These are phyloP conservation scores for Salisapilia sapeloensis DNA, from an alignment of 352 stramenopile genomes.

Conservation along the genomic window DNA sequence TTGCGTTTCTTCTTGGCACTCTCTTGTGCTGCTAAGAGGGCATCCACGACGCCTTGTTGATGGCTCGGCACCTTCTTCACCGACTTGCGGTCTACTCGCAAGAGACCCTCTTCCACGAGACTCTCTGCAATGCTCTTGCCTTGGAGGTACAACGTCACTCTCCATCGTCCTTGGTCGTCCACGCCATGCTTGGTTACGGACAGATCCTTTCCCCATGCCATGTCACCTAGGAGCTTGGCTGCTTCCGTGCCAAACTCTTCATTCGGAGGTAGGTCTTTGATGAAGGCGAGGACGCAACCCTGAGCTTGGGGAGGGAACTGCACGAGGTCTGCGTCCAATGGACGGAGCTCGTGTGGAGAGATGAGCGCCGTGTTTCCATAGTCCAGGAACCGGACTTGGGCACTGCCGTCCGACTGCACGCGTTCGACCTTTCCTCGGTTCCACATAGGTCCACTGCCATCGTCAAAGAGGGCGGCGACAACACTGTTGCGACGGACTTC, in stretches of 20 bases:
- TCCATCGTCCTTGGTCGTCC: constrained; percentile 51
- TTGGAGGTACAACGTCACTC: constrained; percentile 63
- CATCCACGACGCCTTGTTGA: constrained; percentile 74
- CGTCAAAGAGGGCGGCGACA: constrained; percentile 91
- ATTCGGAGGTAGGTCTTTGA: constrained; percentile 65
- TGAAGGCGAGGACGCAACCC: constrained; percentile 70
- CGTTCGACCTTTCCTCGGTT: constrained; percentile 88
- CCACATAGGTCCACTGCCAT: constrained; percentile 85
- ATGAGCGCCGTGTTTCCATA: constrained; percentile 89
- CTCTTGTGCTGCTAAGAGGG: constrained; percentile 84
- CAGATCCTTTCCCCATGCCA: constrained; percentile 87
- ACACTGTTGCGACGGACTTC: constrained; percentile 82
- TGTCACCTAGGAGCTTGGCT: constrained; percentile 75
- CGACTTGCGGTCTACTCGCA: constrained; percentile 74
- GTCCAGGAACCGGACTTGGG: constrained; percentile 89
- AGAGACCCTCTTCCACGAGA: constrained; percentile 78
- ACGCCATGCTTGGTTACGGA: constrained; percentile 46
- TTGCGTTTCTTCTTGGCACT: constrained; percentile 83
- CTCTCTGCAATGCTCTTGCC: constrained; percentile 81
- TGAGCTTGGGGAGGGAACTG: constrained; percentile 83
- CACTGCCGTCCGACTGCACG: constrained; percentile 35
- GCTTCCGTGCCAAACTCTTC: constrained; percentile 89
- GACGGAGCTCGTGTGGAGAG: constrained; percentile 67
- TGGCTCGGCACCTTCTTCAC: constrained; percentile 37
- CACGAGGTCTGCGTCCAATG: constrained; percentile 79